A percentile compares a stretch with the other conserved stretches of the same genome.
These are phyloP conservation scores for Rhizomucor miehei DNA, from an alignment of 371 early-diverging fungal species.

Conservation along the genomic window DNA sequence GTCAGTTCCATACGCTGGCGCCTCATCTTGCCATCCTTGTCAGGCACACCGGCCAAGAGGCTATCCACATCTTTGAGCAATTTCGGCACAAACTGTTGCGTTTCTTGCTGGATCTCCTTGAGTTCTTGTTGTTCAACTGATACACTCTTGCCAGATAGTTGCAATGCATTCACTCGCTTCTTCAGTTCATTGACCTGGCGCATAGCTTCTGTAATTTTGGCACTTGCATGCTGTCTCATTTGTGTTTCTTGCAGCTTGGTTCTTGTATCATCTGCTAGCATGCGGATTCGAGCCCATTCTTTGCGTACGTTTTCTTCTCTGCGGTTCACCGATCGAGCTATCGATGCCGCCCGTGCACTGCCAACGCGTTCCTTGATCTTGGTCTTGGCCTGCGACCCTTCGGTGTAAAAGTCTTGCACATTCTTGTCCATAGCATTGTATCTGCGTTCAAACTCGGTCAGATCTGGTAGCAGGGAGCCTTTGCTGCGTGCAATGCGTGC, in stretches of 20 bases:
- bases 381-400: constrained; percentile 22
- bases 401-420: constrained; percentile 23
- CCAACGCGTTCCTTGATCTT: neutral
- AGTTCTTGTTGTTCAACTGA: constrained; percentile 41
- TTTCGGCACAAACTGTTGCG: constrained; percentile 25
- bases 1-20: constrained; percentile 30
- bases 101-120: constrained; percentile 36
- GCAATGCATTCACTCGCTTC: constrained; percentile 38
- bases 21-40: constrained; percentile 31
- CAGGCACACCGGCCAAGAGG: constrained; percentile 13
- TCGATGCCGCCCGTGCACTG: constrained; percentile 13
- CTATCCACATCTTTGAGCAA: constrained; percentile 31
- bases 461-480: constrained; percentile 28
- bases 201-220: constrained; percentile 35
- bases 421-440: constrained; percentile 28
- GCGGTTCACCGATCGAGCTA: constrained; percentile 27
- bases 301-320: constrained; percentile 29
- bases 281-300: constrained; percentile 33
- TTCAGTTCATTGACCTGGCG: constrained; percentile 40
- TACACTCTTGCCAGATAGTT: constrained; percentile 37
- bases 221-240: constrained; percentile 29
- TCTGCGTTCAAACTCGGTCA: constrained; percentile 30
- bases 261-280: constrained; percentile 34
- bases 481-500: constrained; percentile 18
- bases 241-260: constrained; percentile 32